phyloP scores from a whole-genome alignment of 257 asterid species.

The Penstemon davidsonii region DNA sequence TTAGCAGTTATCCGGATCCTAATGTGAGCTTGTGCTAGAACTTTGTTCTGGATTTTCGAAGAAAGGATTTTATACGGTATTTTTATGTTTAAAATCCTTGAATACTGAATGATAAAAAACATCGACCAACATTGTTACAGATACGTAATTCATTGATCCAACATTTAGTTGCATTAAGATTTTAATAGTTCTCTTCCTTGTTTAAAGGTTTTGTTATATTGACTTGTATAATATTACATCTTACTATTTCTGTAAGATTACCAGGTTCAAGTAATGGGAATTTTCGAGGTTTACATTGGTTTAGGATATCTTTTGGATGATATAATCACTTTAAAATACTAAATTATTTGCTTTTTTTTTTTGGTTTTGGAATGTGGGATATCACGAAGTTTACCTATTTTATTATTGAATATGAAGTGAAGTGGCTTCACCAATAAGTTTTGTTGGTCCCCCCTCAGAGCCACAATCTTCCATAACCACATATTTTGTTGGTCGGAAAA shows the following conservation, averaged over 20 bases:
- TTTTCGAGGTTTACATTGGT: not conserved
- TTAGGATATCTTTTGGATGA: not conserved
- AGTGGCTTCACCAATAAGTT: too few relatives aligned
- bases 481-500: too few relatives aligned
- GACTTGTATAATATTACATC: not conserved
- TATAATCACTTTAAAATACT: too few relatives aligned
- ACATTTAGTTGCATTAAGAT: slow-evolving; percentile 5
- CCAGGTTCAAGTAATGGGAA: not conserved
- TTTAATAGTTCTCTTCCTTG: not conserved
- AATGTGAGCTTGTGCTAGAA: slow-evolving; percentile 37
- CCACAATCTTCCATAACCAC: too few relatives aligned
- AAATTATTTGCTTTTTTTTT: too few relatives aligned
- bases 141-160: slow-evolving; percentile 25
- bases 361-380: too few relatives aligned
- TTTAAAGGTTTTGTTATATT: not conserved
- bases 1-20: slow-evolving; percentile 75
- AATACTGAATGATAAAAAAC: slow-evolving; percentile 22
- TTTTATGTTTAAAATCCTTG: slow-evolving; percentile 40
- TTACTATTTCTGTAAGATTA: not conserved
- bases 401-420: too few relatives aligned
- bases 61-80: slow-evolving; percentile 37
- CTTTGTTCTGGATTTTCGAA: slow-evolving; percentile 7
- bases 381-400: too few relatives aligned
- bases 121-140: slow-evolving; percentile 21
- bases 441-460: too few relatives aligned